Evolutionary conservation across 148 eudicot species (phyloP), one percentile per base, ranked within the genome.

Genomic region (Talinum fruticosum): DNA sequence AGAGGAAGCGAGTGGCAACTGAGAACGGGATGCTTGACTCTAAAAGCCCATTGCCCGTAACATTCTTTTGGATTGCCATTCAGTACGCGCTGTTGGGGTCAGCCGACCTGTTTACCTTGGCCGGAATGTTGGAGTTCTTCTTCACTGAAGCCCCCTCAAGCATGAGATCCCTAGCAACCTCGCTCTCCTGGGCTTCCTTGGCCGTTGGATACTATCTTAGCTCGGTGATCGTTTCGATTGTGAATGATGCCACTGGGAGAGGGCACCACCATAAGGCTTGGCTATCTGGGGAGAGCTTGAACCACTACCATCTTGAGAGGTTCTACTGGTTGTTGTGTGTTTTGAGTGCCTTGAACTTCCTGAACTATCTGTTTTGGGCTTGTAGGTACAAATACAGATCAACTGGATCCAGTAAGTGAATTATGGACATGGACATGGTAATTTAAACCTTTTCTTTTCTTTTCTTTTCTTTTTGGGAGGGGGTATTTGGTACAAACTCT

Each of bases 181-280:
- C 94, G 2, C 87, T 92, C 29, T 88, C 92, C 0, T 90, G 83
- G 83, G 97, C 91, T 0, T 92, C 97, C 2, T 77, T 90, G 71
- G 97, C 97, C 0, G 26, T 90, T 16, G 94, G 94, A 3, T 92
- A 89, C 68, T 92, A 88, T 61, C 86, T 92, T 8, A 92, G 97
- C 82, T 82, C 92, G 0, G 89, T 86, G 19, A 85, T 90, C 2
- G 89, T 90, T 26, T 80, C 89, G 0, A 32, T 92, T 28, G 93
- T 89, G 0, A 90, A 92, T 47, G 69, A 74, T 7, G 89, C 77
- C 19, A 86, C 94, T 1, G 80, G 87, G 0, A 49, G 38, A 34
- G 73, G 83, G 1, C 67, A 33, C 45, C 15, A 72, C 3, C 86
- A 81, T 44, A 61, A 75, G 53, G 83, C 84, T 13, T 92, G 97